A percentile compares a stretch with the other conserved stretches of the same genome.
Conservation (phyloP, 768 basidiomycete species). For the Candolleomyces aberdarensis region DNA sequence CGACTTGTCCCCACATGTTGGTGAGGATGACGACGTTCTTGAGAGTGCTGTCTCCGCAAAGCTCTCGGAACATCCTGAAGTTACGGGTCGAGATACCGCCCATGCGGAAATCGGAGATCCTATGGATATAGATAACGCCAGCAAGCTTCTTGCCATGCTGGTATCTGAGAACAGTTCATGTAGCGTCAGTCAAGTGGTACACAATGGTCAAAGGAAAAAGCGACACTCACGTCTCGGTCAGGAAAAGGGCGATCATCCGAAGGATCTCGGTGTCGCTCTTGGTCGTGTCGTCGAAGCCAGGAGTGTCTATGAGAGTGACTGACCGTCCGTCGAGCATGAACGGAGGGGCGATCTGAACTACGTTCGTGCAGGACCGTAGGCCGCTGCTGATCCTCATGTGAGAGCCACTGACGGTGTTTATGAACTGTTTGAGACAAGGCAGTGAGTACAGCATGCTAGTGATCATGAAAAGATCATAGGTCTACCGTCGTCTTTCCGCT, state of each 20-base stretch:
- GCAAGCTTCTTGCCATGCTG: slow-evolving; percentile 35
- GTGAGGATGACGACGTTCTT: slow-evolving; percentile 47
- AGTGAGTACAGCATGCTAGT: neutral
- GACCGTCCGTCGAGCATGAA: slow-evolving; percentile 40
- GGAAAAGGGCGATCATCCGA: slow-evolving; percentile 44
- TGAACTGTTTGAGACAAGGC: slow-evolving; percentile 35
- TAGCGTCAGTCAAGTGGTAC: neutral
- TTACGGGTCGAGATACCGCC: slow-evolving; percentile 41
- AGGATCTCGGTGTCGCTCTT: slow-evolving; percentile 46
- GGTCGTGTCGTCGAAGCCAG: slow-evolving; percentile 56
- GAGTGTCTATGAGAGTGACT: slow-evolving; percentile 54
- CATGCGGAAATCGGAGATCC: slow-evolving; percentile 43
- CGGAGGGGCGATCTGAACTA: slow-evolving; percentile 38
- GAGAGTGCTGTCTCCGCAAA: slow-evolving; percentile 44
- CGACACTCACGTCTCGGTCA: slow-evolving; percentile 28
- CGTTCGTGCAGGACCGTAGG: slow-evolving; percentile 49
- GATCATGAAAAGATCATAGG: neutral
- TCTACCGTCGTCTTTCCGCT: slow-evolving; percentile 38
- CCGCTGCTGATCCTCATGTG: slow-evolving; percentile 41
- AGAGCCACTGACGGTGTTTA: slow-evolving; percentile 51
- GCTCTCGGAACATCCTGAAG: slow-evolving; percentile 43
- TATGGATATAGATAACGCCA: slow-evolving; percentile 52
- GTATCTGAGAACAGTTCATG: slow-evolving; percentile 18
- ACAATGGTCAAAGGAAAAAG: neutral
- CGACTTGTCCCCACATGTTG: slow-evolving; percentile 44